phyloP scores from a whole-genome alignment of 2,329 filamentous ascomycete genomes.

The Juglanconis oblonga region DNA sequence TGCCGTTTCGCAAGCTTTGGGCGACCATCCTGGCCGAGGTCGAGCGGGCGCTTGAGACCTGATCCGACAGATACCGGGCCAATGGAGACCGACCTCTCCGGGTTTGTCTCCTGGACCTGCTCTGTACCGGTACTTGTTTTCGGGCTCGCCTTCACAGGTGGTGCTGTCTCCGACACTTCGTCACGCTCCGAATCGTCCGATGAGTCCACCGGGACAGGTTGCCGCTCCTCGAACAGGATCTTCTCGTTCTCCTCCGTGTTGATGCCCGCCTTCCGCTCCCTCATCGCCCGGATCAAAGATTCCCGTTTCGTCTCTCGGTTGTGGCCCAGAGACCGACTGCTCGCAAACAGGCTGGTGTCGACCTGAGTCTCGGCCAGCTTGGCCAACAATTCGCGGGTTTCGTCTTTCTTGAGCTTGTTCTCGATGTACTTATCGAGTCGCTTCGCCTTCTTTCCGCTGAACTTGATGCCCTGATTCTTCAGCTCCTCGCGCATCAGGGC shows the following conservation, averaged over 20 bases:
- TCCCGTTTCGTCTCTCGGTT: constrained; percentile 70
- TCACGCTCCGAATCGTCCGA: constrained; percentile 29
- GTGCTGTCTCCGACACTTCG: constrained; percentile 15
- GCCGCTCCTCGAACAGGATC: constrained; percentile 50
- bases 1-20: constrained; percentile 83
- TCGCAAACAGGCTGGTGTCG: constrained; percentile 78
- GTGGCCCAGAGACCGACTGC: constrained; percentile 73
- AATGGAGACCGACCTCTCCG: not conserved
- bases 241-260: constrained; percentile 49
- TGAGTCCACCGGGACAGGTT: constrained; percentile 26
- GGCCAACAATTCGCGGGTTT: constrained; percentile 78
- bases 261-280: constrained; percentile 64
- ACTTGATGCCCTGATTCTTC: constrained; percentile 47
- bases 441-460: constrained; percentile 65
- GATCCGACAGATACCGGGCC: constrained; percentile 51
- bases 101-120: not conserved
- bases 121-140: not conserved
- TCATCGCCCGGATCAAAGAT: constrained; percentile 59
- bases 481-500: constrained; percentile 54
- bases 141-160: not conserved
- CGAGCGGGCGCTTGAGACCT: constrained; percentile 83
- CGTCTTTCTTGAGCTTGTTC: constrained; percentile 90
- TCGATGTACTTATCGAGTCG: constrained; percentile 71
- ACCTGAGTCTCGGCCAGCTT: constrained; percentile 76
- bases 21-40: constrained; percentile 73